Conservation (phyloP, 1,139 yeast species). For the Suhomyces chickasaworum region DNA sequence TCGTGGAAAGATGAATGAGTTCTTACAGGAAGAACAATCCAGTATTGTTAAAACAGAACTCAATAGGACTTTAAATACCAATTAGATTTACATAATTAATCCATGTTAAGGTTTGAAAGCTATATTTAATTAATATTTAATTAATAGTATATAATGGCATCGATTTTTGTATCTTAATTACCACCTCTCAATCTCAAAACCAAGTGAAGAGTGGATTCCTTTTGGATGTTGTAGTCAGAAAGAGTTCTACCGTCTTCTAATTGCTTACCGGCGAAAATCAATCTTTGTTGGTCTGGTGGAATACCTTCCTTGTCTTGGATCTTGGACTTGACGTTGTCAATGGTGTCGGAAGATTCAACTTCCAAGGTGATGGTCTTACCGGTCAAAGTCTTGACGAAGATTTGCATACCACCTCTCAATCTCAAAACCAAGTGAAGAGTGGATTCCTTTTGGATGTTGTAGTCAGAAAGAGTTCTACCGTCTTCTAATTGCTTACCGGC, state of each 20-base stretch:
- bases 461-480: slow-evolving; percentile 89
- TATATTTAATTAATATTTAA: slow-evolving; percentile 2
- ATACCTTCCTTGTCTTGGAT: slow-evolving; percentile 94
- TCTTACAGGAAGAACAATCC: slow-evolving; percentile 25
- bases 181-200: slow-evolving; percentile 84
- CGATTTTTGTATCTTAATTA: slow-evolving; percentile 53
- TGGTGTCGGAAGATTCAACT: slow-evolving; percentile 92
- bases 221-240: slow-evolving; percentile 92
- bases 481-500: slow-evolving; percentile 96
- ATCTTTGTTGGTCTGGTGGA: slow-evolving; percentile 93
- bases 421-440: slow-evolving; percentile 85
- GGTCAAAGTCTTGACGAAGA: slow-evolving; percentile 59
- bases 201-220: slow-evolving; percentile 87
- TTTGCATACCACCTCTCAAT: slow-evolving; percentile 91
- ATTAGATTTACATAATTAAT: background rate
- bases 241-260: slow-evolving; percentile 92
- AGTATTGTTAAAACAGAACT: slow-evolving; percentile 25
- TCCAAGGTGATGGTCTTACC: slow-evolving; percentile 92
- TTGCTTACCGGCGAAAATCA: slow-evolving; percentile 92
- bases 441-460: slow-evolving; percentile 95
- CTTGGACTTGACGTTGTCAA: slow-evolving; percentile 91
- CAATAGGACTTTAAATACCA: background rate
- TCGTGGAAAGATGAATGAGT: slow-evolving; percentile 28
- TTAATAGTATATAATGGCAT: background rate
- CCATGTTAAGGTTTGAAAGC: background rate